Percentiles rank a stretch among this genome's conserved stretches.
Conservation (phyloP, 257 asterid species). For the Solanum microdontum region DNA sequence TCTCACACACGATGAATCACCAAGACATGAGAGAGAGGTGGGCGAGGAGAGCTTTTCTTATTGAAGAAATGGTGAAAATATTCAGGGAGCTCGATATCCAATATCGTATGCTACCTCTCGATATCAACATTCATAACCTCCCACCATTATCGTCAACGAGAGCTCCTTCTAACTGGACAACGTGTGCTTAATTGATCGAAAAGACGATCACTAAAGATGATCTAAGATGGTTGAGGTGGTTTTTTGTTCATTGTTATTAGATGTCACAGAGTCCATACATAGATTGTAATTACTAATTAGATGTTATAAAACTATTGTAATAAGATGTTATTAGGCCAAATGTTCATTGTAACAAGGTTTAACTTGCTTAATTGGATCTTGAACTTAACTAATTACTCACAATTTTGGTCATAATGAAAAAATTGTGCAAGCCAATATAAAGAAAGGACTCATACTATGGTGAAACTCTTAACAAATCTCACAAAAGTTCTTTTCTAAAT, state of each 20-base stretch:
- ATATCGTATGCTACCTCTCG: slow-evolving; percentile 64
- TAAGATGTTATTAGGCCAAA: not conserved
- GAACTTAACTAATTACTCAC: not conserved
- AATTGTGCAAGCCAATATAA: not conserved
- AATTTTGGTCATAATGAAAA: not conserved
- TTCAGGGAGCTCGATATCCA: slow-evolving; percentile 77
- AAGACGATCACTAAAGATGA: not conserved
- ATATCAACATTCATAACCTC: slow-evolving; percentile 62
- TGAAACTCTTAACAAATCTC: not conserved
- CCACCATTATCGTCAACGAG: slow-evolving; percentile 41
- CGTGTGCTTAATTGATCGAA: slow-evolving; percentile 3
- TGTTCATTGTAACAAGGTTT: not conserved
- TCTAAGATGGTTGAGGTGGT: not conserved
- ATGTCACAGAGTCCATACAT: not conserved
- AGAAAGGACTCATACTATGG: not conserved
- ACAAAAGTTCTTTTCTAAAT: not conserved
- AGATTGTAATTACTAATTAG: not conserved
- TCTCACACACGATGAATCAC: slow-evolving; percentile 58
- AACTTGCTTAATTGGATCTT: not conserved
- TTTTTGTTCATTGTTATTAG: not conserved
- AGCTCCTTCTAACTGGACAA: slow-evolving; percentile 65
- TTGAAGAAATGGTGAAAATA: slow-evolving; percentile 65
- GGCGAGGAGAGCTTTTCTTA: slow-evolving; percentile 52
- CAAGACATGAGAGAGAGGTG: slow-evolving; percentile 94
- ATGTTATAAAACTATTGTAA: not conserved